Base-by-base conservation (phyloP, 1,139 yeast genomes). In the Suhomyces kunorum region DNA sequence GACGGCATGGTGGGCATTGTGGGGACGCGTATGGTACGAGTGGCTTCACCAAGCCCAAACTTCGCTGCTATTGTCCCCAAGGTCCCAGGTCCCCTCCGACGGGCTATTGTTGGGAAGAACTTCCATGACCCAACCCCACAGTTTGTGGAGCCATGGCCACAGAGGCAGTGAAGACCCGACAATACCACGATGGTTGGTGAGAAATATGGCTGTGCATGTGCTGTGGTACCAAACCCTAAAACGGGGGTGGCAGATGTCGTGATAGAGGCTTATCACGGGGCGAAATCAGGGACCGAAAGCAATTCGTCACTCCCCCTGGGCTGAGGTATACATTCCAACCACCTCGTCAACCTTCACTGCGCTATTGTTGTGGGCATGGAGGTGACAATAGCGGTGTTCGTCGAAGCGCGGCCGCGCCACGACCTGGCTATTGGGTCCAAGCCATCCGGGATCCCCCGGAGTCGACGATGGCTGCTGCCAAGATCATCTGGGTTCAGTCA, bases 341-440 rank as follows among this genome's bases (percentile, higher is more conserved):
- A 16, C 22, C 17, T 35, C 34, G 34, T 29, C 38, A 17, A 30
- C 38, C 42, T 34, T 39, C 31, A 35, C 40, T 34, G 35, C 42
- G 19, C 27, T 30, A 38, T 38, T 38, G 38, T 38, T 28, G 8
- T 16, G 14, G 12, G 16, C 32, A 6, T 22, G 24, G 14, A 6
- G 15, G 5, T 12, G 24, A 29, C 32, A 29, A 29, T 29, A 13
- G 12, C 14, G 5, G 24, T 13, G 32, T 20, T n/a, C 23, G 20
- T 12, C 13, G 8, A n/a, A 13, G n/a, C 15, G 11, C 16, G 32
- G 32, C 12, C 24, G 24, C 11, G 24, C n/a, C n/a, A n/a, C n/a
- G n/a, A n/a, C n/a, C n/a, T n/a, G n/a, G n/a, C n/a, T n/a, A n/a
- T n/a, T n/a, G n/a, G n/a, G n/a, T n/a, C n/a, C n/a, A n/a, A n/a